Conservation (phyloP, 2,329 filamentous ascomycete genomes). For the Ceratocystiopsis minuta region DNA sequence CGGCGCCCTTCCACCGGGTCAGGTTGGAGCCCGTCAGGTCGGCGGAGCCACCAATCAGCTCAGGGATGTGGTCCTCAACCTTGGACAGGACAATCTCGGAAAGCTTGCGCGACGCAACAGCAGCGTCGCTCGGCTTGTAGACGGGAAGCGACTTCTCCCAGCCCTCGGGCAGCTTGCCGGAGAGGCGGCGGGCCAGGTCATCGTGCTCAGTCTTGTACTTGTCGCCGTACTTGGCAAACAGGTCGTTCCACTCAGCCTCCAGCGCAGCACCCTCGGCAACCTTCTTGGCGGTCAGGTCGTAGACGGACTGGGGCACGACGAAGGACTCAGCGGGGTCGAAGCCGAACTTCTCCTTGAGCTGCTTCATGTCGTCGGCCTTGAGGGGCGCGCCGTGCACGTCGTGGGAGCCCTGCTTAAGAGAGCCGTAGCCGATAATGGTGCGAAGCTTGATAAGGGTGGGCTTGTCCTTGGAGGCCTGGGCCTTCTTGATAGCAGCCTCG, state of each 20-base stretch:
- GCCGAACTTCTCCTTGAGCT: constrained; percentile 87
- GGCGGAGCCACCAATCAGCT: constrained; percentile 88
- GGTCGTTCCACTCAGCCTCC: constrained; percentile 89
- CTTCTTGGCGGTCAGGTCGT: constrained; percentile 77
- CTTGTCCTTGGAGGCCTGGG: constrained; percentile 83
- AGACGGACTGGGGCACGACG: constrained; percentile 83
- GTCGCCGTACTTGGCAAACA: constrained; percentile 70
- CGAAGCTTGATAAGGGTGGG: constrained; percentile 90
- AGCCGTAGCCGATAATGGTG: constrained; percentile 95
- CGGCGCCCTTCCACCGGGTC: constrained; percentile 91
- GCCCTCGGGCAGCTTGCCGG: constrained; percentile 73
- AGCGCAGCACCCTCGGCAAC: constrained; percentile 69
- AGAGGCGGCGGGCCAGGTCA: constrained; percentile 66
- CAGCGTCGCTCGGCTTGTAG: constrained; percentile 72
- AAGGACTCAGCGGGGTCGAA: constrained; percentile 93
- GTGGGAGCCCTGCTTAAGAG: constrained; percentile 78
- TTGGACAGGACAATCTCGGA: constrained; percentile 86
- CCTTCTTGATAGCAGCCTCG: constrained; percentile 71
- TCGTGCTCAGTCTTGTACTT: constrained; percentile 62
- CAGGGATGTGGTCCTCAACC: constrained; percentile 66
- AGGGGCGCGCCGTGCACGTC: constrained; percentile 92
- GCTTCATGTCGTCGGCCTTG: constrained; percentile 84
- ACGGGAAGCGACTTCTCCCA: constrained; percentile 90
- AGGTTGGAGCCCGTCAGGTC: constrained; percentile 98
- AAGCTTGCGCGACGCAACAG: constrained; percentile 85